A percentile compares a stretch with the other conserved stretches of the same genome.
These are phyloP conservation scores for Aspergillus fijiensis DNA, from an alignment of 2,329 filamentous ascomycete species.

Conservation along the genomic window DNA sequence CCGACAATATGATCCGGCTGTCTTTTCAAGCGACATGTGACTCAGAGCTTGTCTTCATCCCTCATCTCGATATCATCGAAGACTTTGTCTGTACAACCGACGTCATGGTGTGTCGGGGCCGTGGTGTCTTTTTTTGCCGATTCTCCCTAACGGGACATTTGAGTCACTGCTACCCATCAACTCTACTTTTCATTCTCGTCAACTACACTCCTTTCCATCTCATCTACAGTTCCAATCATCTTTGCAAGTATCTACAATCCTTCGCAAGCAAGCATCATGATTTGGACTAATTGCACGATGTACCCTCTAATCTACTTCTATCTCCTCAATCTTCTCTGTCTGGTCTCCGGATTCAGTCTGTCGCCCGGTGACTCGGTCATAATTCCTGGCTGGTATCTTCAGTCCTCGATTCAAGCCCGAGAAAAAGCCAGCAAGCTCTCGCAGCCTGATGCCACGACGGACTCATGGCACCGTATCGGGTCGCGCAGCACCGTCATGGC, in stretches of 20 bases:
- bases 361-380: slow-evolving; percentile 25
- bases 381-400: slow-evolving; percentile 51
- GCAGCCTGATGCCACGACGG: slow-evolving; percentile 45
- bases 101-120: not conserved
- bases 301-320: not conserved
- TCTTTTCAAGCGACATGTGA: not conserved
- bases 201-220: not conserved
- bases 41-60: not conserved
- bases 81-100: not conserved
- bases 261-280: too few species aligned
- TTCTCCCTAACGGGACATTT: not conserved
- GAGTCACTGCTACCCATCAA: not conserved
- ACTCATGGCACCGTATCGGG: slow-evolving; percentile 53
- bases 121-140: not conserved
- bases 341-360: not conserved
- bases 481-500: slow-evolving; percentile 58
- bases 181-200: not conserved
- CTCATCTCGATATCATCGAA: not conserved
- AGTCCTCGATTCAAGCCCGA: slow-evolving; percentile 44
- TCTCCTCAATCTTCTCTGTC: not conserved
- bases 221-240: not conserved
- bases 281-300: not conserved
- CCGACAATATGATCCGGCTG: not conserved
- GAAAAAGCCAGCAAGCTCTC: slow-evolving; percentile 45
- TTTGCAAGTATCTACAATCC: not conserved